Conservation (phyloP, 331 rosid species). For the Quercus phellos region DNA sequence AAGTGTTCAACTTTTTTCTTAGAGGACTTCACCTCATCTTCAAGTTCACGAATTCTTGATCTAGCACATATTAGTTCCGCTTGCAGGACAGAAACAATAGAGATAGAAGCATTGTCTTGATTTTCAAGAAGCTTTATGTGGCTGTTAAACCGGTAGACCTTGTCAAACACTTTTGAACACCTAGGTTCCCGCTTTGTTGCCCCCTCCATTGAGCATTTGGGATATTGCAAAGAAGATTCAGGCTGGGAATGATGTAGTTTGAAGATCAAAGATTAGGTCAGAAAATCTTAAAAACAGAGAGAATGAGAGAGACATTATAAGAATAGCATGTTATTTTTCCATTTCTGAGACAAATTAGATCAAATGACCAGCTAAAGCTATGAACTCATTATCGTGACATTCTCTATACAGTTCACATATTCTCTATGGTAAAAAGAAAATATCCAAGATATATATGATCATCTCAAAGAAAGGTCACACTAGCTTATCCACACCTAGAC, state of each 20-base stretch:
- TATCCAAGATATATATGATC: no score
- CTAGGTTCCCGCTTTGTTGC: conserved; percentile 33
- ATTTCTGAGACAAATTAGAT: neutral
- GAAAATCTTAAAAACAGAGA: no score
- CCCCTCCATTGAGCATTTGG: conserved; percentile 29
- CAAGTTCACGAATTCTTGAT: conserved; percentile 28
- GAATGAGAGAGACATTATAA: neutral
- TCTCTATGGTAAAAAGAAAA: no score
- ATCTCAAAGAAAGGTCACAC: no score
- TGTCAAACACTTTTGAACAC: conserved; percentile 16
- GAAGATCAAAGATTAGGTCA: conserved; percentile 3
- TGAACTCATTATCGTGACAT: neutral
- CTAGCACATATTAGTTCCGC: conserved; percentile 29
- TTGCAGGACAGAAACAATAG: conserved; percentile 21
- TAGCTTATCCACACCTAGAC: no score
- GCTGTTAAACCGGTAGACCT: conserved; percentile 4
- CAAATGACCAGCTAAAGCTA: neutral
- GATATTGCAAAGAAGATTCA: conserved; percentile 19
- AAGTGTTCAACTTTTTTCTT: conserved; percentile 25
- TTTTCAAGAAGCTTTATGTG: conserved; percentile 13
- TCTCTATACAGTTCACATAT: neutral
- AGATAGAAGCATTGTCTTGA: neutral
- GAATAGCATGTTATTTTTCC: neutral
- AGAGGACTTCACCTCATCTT: conserved; percentile 20
- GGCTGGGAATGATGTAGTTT: conserved; percentile 19